Evolutionary conservation across 139 green algal species (phyloP), one percentile per base, ranked within the genome.

Genomic region (Chlorella vulgaris): DNA sequence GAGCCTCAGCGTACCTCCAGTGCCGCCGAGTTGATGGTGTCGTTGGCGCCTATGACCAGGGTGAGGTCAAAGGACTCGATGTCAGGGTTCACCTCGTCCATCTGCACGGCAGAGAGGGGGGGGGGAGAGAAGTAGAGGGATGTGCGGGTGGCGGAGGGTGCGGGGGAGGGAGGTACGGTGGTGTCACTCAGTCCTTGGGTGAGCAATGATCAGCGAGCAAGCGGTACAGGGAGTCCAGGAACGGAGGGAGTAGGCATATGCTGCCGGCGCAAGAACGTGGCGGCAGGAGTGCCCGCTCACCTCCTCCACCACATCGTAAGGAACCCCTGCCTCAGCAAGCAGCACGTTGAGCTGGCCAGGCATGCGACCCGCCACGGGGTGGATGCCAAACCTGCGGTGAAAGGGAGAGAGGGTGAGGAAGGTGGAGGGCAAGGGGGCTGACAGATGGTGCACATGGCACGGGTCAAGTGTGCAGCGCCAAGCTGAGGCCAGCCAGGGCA

Each of bases 271-370:
- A n/a, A n/a, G n/a, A n/a, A n/a, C n/a, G n/a, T n/a, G n/a, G n/a
- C n/a, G n/a, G n/a, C n/a, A n/a, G n/a, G n/a, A n/a, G 42, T 81
- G 39, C 42, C 71, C 63, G 36, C 71, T 63, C 83, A 86, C 80
- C 39, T 89, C 85, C 61, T 86, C 65, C 31, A 91, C 86, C 18
- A 92, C 74, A 74, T 94, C 91, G 50, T 68, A 79, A 1, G 73
- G 53, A 22, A 79, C 71, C 24, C 71, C 91, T 19, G 94, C 94
- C 88, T 98, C 94, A 0, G 94, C 94, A 60, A 98, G 90, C 86
- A 98, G 94, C 84, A 98, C 94, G 86, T 98, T 98, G 53, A 98
- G 90, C 89, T 98, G 94, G n/a, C 93, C 93, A 3, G 94, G 94
- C 93, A 97, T 94, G 78, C 94, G 90, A 13, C 93, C 94, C 0